phyloP scores from a whole-genome alignment of 192 early-diverging fungal genomes.

The Cetraspora pellucida region DNA sequence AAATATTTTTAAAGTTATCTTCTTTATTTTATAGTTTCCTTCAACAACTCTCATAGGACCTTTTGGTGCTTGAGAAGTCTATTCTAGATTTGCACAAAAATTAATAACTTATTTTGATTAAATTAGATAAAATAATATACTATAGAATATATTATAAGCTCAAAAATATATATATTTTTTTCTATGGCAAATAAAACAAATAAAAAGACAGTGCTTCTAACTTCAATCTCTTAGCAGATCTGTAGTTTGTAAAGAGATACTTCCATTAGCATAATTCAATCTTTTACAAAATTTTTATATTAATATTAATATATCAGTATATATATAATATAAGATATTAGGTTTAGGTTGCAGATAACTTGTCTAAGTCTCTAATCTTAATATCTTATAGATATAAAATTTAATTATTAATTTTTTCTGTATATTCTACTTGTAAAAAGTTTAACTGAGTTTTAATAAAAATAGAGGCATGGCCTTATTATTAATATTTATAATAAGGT shows the following conservation, averaged over 20 bases:
- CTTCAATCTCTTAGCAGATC: conserved; percentile 32
- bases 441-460: no score
- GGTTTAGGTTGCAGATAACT: no score
- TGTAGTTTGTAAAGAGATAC: conserved; percentile 25
- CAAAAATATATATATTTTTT: conserved; percentile 31
- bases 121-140: conserved; percentile 13
- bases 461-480: no score
- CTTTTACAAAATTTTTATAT: conserved; percentile 32
- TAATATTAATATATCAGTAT: conserved; percentile 23
- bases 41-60: conserved; percentile 17
- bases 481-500: conserved; percentile 10
- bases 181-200: conserved; percentile 28
- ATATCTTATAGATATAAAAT: no score
- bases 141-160: conserved; percentile 13
- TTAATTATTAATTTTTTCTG: no score
- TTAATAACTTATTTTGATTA: conserved; percentile 32
- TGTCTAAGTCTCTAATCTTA: no score
- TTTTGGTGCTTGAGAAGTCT: conserved; percentile 28
- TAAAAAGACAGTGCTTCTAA: conserved; percentile 27
- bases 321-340: no score
- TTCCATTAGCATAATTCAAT: conserved; percentile 28
- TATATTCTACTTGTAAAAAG: no score
- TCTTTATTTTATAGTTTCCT: conserved; percentile 16
- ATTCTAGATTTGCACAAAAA: conserved; percentile 27
- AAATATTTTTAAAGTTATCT: conserved; percentile 19